Conservation (phyloP, 768 basidiomycete species). For the Hericium rajendrae region DNA sequence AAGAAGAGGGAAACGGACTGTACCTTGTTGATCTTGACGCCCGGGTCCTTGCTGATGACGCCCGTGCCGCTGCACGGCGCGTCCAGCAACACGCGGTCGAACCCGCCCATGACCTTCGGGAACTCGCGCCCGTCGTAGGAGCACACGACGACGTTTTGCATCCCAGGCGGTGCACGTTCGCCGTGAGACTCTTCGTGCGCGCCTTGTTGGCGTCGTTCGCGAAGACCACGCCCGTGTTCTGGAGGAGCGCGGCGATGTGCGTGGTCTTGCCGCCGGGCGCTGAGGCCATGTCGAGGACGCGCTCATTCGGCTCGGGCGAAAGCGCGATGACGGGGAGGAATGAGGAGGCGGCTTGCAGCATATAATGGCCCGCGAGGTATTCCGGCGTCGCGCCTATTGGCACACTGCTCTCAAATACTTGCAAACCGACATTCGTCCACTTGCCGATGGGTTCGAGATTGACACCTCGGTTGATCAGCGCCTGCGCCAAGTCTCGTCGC, state of each 20-base stretch:
- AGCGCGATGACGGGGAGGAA: constrained; percentile 99
- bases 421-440: constrained; percentile 98
- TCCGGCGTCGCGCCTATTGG: constrained; percentile 97
- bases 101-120: constrained; percentile 97
- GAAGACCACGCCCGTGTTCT: constrained; percentile 96
- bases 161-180: constrained; percentile 92
- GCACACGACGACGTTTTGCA: constrained; percentile 98
- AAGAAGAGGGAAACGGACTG: not conserved
- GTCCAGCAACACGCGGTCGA: constrained; percentile 93
- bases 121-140: constrained; percentile 97
- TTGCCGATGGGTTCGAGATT: constrained; percentile 98
- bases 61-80: constrained; percentile 98
- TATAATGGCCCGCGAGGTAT: constrained; percentile 98
- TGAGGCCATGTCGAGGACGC: constrained; percentile 96
- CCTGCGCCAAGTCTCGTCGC: constrained; percentile 88
- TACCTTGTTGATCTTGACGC: constrained; percentile 98
- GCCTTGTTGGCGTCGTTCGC: constrained; percentile 95
- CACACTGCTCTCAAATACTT: constrained; percentile 93
- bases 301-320: constrained; percentile 84
- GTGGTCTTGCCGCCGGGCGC: constrained; percentile 98
- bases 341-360: constrained; percentile 98
- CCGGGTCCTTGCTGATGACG: constrained; percentile 94
- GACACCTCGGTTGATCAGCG: constrained; percentile 90
- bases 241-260: constrained; percentile 91
- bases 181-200: constrained; percentile 91